phyloP scores from a whole-genome alignment of 1,139 yeast species.

The Pneumocystis carinii region DNA sequence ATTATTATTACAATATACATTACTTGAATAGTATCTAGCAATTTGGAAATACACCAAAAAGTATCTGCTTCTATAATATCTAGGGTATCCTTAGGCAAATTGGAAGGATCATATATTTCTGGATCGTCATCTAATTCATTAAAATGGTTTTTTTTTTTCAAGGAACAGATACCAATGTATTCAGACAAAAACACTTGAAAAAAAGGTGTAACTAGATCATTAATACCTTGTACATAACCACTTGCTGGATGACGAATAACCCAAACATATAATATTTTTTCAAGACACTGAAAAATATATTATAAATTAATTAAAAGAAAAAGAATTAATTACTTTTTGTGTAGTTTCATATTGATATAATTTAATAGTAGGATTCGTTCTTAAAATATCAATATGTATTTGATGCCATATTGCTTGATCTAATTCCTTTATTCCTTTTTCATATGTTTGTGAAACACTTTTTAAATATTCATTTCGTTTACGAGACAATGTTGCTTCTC shows the following conservation, averaged over 20 bases:
- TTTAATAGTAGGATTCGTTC: conserved; percentile 77
- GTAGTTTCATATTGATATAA: conserved; percentile 56
- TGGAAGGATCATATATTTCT: conserved; percentile 46
- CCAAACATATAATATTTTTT: conserved; percentile 79
- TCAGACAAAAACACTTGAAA: conserved; percentile 71
- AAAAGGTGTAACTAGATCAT: conserved; percentile 88
- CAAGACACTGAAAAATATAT: conserved; percentile 31
- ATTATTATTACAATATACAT: not conserved
- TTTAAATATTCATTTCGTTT: conserved; percentile 70
- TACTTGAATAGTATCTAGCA: conserved; percentile 58
- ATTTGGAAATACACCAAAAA: conserved; percentile 86
- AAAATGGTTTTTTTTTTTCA: not conserved
- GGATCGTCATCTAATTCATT: conserved; percentile 28
- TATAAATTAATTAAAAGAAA: not conserved
- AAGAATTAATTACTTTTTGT: conserved; percentile 31
- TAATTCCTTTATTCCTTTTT: conserved; percentile 24
- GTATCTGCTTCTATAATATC: conserved; percentile 78
- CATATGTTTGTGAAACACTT: conserved; percentile 38
- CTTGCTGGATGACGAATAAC: conserved; percentile 95
- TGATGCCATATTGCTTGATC: conserved; percentile 90
- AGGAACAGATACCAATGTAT: conserved; percentile 27
- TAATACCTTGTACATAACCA: conserved; percentile 98
- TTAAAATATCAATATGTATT: conserved; percentile 83
- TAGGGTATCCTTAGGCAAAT: conserved; percentile 40
- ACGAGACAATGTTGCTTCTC: conserved; percentile 51